A percentile compares a stretch with the other conserved stretches of the same genome.
phyloP scores from a whole-genome alignment of 2,329 filamentous ascomycete species.

The Microcyclospora tardicrescens region DNA sequence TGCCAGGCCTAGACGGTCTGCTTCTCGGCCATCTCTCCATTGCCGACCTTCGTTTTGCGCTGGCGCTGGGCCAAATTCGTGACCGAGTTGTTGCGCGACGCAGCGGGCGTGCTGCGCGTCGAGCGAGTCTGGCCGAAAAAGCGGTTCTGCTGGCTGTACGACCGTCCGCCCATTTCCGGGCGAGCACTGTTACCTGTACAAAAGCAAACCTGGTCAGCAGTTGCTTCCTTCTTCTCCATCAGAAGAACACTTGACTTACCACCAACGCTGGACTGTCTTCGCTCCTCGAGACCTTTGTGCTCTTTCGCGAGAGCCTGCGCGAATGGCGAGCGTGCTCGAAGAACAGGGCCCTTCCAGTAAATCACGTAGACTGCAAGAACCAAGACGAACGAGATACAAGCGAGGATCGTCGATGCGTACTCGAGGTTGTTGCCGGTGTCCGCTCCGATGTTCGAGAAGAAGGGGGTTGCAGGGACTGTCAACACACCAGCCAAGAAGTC shows the following conservation, averaged over 20 bases:
- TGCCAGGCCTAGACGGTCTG: too few relatives aligned
- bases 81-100: constrained; percentile 14
- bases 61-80: not conserved
- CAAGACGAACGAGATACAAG: constrained; percentile 36
- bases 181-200: constrained; percentile 3
- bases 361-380: constrained; percentile 45
- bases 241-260: constrained; percentile 9
- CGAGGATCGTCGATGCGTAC: constrained; percentile 44
- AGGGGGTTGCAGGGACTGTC: constrained; percentile 54
- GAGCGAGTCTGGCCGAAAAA: constrained; percentile 19
- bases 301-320: constrained; percentile 31
- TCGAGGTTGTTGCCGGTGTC: constrained; percentile 32
- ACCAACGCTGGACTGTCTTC: constrained; percentile 13
- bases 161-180: constrained; percentile 11
- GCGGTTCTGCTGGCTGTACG: constrained; percentile 17
- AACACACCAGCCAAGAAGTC: constrained; percentile 64
- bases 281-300: constrained; percentile 14
- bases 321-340: constrained; percentile 40
- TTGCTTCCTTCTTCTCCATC: not conserved
- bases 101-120: constrained; percentile 15
- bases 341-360: constrained; percentile 43
- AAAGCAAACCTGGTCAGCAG: not conserved
- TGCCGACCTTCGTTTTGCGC: too few relatives aligned
- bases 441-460: constrained; percentile 33
- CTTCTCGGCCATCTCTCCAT: too few relatives aligned